Evolutionary conservation across 1,284 basidiomycete genomes (phyloP).

Genomic region (Bondarzewia mesenterica): DNA sequence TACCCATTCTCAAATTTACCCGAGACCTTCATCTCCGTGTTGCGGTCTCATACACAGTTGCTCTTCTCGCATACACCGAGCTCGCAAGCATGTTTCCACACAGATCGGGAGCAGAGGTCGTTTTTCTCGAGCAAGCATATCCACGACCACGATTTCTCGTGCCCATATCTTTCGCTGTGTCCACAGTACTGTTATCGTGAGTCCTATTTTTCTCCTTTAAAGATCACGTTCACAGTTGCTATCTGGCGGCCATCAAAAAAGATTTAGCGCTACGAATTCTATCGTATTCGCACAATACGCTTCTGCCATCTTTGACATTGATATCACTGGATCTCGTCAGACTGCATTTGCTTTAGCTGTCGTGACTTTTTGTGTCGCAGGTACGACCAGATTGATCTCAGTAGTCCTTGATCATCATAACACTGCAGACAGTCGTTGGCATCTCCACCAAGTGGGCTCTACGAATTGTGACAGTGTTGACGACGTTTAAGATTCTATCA

Average conservation of each 20-base stretch:
- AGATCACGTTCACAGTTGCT: neutral
- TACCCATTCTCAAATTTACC: conserved; percentile 11
- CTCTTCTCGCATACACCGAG: conserved; percentile 17
- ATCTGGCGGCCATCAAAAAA: conserved; percentile 1
- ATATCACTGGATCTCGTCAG: conserved; percentile 16
- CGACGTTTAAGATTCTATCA: conserved; percentile 20
- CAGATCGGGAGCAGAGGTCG: conserved; percentile 39
- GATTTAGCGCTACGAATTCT: conserved; percentile 19
- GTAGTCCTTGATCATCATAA: neutral
- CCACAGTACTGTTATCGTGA: conserved; percentile 31
- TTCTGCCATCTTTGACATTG: conserved; percentile 16
- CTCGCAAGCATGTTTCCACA: conserved; percentile 31
- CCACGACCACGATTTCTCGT: conserved; percentile 25
- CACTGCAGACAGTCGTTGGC: conserved; percentile 14
- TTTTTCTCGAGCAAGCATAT: conserved; percentile 40
- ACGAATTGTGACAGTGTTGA: conserved; percentile 19
- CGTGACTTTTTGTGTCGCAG: conserved; percentile 16
- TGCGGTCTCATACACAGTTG: too few relatives aligned
- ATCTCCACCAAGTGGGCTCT: conserved; percentile 24
- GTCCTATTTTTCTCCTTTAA: conserved; percentile 6
- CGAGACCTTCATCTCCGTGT: conserved; percentile 6
- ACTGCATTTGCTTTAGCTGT: conserved; percentile 17
- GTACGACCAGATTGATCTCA: conserved; percentile 7
- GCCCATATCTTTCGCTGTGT: conserved; percentile 35
- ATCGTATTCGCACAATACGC: conserved; percentile 23